Evolutionary conservation across 176 grass and related monocot genomes (phyloP), one percentile per base, ranked within the genome.

Genomic region (Alopecurus myosuroides): DNA sequence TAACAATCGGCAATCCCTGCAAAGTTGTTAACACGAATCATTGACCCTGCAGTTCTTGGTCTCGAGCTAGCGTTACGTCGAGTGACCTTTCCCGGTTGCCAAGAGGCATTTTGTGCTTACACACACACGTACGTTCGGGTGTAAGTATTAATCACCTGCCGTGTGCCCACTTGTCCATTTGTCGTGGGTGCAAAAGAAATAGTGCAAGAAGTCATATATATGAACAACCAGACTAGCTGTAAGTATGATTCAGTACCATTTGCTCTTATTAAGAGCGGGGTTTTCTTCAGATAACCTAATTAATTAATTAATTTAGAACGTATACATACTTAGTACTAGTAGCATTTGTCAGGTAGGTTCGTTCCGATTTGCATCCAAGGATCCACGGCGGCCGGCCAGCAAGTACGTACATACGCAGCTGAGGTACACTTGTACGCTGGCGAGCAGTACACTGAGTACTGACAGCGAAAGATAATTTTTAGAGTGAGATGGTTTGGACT

Each of bases 11-110:
- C 7, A 55, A 55, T 70, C 23, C 3, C 14, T 53, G 56, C 14
- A 45, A n/a, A 29, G 26, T 46, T 64, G 84, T 36, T 74, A 73
- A 40, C 6, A 30, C 19, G 48, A 73, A 78, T 11, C 65, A 74
- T 33, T 53, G 46, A 46, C 11, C 28, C 75, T 70, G 4, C 0
- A 51, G 15, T 77, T 29, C 41, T 72, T 46, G 65, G 65, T 83
- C 58, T 68, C 6, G 25, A 76, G 66, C 30, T 80, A 79, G 44
- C 36, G 66, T 18, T 3, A 72, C 13, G 11, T 73, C 48, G 7
- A 83, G 84, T 90, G 88, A 48, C 84, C 65, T 7, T 83, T 74
- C 34, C 20, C 34, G 77, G 44, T 35, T 50, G 33, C 51, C 42
- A 81, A 86, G 50, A 42, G 52, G 23, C 51, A 48, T 40, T 11